Base-by-base conservation (phyloP, 768 basidiomycete genomes). In the Flagelloscypha sp. region DNA sequence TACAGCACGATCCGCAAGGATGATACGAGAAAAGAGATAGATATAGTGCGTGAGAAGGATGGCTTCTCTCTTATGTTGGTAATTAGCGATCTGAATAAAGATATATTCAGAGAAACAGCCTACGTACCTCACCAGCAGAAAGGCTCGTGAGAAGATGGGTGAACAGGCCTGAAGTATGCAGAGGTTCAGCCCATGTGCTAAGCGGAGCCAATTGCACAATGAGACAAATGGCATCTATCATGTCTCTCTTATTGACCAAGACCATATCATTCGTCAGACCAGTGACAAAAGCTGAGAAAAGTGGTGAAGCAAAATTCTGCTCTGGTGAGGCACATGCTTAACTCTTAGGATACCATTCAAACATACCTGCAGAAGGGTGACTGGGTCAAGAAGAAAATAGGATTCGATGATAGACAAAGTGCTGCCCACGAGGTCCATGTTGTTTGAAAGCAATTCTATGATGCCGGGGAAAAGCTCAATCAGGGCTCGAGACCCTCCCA, bases 91-190 rank as follows among this genome's bases (percentile, higher is more conserved):
- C 25, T 21, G 7, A 11, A 27, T 28, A 27, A 29, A 25, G 27
- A 36, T 35, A n/a, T n/a, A 7, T 48, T 24, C 8, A 24, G 17
- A 4, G 6, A 37, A 30, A 30, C n/a, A n/a, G 5, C n/a, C 5
- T 17, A 35, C 55, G 27, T 49, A 84, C 84, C 61, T 88, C 76
- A 42, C 79, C 81, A 16, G 79, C 74, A 3, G 74, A 58, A 9
- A 89, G 56, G 4, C 67, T 67, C 37, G 69, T 70, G 16, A 88
- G 47, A 11, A 87, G 45, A 24, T 68, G 61, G 12, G 68, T 58
- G 49, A 93, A 89, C 21, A 90, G 68, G 8, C 84, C 83, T 1
- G 84, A 82, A 2, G 58, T 56, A 48, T 90, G 83, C 53, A 93
- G 57, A 3, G 82, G 57, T 48, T 76, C 76, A 0, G 74, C 85